Percentiles rank a stretch among this genome's conserved stretches.
phyloP scores from a whole-genome alignment of 2,329 filamentous ascomycete genomes.

The Fusarium pininemorale region DNA sequence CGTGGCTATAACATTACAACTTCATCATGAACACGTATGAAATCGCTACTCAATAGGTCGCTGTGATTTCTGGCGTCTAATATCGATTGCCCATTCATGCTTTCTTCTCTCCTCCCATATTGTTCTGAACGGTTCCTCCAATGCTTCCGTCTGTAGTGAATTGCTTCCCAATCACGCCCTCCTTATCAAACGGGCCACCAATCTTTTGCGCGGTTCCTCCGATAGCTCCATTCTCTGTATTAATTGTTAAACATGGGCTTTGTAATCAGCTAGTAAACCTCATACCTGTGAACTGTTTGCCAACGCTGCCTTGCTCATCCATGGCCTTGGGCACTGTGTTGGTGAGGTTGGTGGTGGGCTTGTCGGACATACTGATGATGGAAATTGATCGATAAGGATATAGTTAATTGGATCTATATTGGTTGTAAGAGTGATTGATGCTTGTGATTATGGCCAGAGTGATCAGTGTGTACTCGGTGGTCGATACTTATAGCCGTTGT shows the following conservation, averaged over 20 bases:
- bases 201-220: constrained; percentile 60
- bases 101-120: constrained; percentile 52
- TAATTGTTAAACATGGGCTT: not conserved
- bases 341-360: not conserved
- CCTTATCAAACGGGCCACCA: constrained; percentile 60
- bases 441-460: accelerated
- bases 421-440: not conserved
- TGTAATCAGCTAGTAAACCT: accelerated
- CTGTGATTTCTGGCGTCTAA: no score
- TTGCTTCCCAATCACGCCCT: constrained; percentile 63
- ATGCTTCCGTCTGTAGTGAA: constrained; percentile 63
- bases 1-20: no score
- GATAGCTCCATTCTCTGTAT: constrained; percentile 56
- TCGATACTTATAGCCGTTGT: not conserved
- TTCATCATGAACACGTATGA: no score
- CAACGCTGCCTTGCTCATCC: constrained; percentile 60
- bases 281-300: constrained; percentile 64
- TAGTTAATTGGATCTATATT: not conserved
- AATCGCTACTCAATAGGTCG: no score
- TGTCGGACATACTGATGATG: constrained; percentile 22
- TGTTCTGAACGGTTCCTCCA: constrained; percentile 61
- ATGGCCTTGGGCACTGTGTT: constrained; percentile 51
- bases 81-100: no score
- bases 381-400: accelerated
- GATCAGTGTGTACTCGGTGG: accelerated